phyloP scores from a whole-genome alignment of 441 rosid genomes.

The Syzygium malaccense region DNA sequence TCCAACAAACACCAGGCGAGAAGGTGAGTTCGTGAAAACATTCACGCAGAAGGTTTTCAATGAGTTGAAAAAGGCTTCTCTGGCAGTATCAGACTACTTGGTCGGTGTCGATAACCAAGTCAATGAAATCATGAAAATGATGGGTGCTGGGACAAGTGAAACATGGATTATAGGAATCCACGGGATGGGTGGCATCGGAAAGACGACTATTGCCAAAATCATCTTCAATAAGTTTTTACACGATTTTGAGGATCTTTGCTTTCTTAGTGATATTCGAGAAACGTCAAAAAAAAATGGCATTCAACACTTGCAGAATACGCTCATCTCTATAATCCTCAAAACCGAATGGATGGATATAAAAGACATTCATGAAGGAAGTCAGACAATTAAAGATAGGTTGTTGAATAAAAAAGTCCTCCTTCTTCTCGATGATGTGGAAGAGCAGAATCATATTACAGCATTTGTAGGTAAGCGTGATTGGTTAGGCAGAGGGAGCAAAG shows the following conservation, averaged over 20 bases:
- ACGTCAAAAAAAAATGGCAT: rapidly evolving
- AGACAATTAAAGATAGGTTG: neutral
- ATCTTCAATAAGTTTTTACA: neutral
- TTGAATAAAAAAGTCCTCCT: neutral
- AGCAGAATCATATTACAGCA: rapidly evolving
- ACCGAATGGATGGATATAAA: rapidly evolving
- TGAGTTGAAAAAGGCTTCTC: neutral
- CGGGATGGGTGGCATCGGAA: neutral
- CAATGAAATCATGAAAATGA: neutral
- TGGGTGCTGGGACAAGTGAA: rapidly evolving
- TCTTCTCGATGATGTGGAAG: neutral
- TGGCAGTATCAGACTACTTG: rapidly evolving
- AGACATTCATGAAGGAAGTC: rapidly evolving
- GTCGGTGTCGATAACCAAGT: rapidly evolving
- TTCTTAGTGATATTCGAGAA: rapidly evolving
- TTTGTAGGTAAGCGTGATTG: neutral
- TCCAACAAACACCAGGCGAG: neutral
- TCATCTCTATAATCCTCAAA: neutral
- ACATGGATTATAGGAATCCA: neutral
- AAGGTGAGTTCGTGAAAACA: neutral
- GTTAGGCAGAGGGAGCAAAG: neutral
- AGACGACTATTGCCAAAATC: neutral
- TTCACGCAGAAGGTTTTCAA: rapidly evolving
- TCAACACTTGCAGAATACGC: rapidly evolving
- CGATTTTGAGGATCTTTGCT: rapidly evolving